Evolutionary conservation across 1,284 basidiomycete species (phyloP).

Genomic region (Rhodofomes roseus): DNA sequence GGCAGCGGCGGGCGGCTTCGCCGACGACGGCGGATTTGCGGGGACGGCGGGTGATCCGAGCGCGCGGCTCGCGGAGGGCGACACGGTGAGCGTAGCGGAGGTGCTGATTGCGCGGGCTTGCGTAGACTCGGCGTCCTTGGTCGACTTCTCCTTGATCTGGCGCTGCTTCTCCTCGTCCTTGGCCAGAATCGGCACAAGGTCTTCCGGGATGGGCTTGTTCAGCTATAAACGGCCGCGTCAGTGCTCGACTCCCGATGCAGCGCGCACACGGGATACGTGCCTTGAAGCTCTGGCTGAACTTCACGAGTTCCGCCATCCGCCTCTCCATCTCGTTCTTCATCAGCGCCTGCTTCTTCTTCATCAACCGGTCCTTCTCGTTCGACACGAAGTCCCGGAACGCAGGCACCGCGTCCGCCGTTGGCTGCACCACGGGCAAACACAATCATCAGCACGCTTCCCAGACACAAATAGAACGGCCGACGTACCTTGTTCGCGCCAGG

Average conservation of each 20-base stretch:
- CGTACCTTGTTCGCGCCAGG: slow-evolving; percentile 22
- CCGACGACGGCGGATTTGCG: slow-evolving; percentile 5
- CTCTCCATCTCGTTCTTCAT: slow-evolving; percentile 94
- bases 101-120: slow-evolving; percentile 65
- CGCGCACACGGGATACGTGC: background rate
- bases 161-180: slow-evolving; percentile 89
- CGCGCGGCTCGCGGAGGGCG: slow-evolving; percentile 23
- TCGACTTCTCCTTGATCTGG: slow-evolving; percentile 75
- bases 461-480: background rate
- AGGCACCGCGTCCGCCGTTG: slow-evolving; percentile 65
- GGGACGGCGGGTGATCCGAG: slow-evolving; percentile 29
- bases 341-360: slow-evolving; percentile 87
- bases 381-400: slow-evolving; percentile 90
- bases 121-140: slow-evolving; percentile 59
- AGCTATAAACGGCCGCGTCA: slow-evolving; percentile 45
- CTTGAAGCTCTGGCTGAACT: slow-evolving; percentile 94
- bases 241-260: too few species aligned
- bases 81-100: slow-evolving; percentile 28
- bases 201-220: slow-evolving; percentile 91
- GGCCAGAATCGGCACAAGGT: slow-evolving; percentile 87
- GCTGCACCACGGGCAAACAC: slow-evolving; percentile 29
- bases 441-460: background rate
- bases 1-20: slow-evolving; percentile 15
- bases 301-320: slow-evolving; percentile 86
- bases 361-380: slow-evolving; percentile 82